Base-by-base conservation (phyloP, 176 grass and related monocot species). In the Thinopyrum elongatum region DNA sequence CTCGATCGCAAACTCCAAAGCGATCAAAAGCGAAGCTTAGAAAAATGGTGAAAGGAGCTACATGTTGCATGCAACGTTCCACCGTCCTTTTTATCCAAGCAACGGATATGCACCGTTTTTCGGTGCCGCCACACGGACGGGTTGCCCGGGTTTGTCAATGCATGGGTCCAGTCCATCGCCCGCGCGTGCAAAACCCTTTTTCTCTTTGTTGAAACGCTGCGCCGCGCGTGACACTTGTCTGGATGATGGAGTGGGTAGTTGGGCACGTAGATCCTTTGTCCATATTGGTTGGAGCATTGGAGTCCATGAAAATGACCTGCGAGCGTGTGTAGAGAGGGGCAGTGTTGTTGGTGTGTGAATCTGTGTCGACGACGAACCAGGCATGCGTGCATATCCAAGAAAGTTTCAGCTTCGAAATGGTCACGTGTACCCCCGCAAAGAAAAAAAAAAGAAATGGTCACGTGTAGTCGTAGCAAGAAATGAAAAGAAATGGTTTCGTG, bases 201-300 rank as follows among this genome's bases (percentile, higher is more conserved):
- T 65, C 57, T 42, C 41, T 66, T 80, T 49, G 38, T 39, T 29
- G 55, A 79, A 31, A 71, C 55, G 23, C 53, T 53, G 26, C 5
- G n/a, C 28, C 10, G 53, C 17, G 51, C 5, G 38, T 22, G 72
- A 82, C 62, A 76, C 28, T 75, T 69, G 65, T 36, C 16, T 22
- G 13, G 23, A 19, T 74, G 41, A 19, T 8, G 36, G 74, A 89
- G 84, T 90, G 84, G 79, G 84, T 86, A 78, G 88, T 86, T 90
- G 88, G 71, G 41, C 35, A 13, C 2, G 42, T 77, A 73, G 25
- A 60, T 71, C 71, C 61, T 76, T 82, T 82, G 39, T 55, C 53
- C 57, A 25, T 62, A 34, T 65, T 31, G 67, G 58, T 58, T 57
- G 55, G 47, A 84, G 10, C 26, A 57, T 4, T 36, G 17, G 21